Evolutionary conservation across 139 green algal species (phyloP).

Genomic region (Picochlorum sp.): DNA sequence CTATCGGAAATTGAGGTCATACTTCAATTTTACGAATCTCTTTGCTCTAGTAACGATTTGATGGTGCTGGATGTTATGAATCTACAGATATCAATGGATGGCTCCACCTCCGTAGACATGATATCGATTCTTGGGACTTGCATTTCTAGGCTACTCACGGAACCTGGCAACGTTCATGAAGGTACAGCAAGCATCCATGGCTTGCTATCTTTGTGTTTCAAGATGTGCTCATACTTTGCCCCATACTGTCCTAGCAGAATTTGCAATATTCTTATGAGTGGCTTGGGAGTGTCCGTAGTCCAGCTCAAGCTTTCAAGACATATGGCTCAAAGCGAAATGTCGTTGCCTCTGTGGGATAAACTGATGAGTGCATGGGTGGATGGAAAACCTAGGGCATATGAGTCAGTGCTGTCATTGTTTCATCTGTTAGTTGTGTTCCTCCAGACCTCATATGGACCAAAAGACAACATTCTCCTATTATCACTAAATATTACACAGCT

Average conservation of each 20-base stretch:
- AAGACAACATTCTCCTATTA: background rate
- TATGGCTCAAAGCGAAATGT: background rate
- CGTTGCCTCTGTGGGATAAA: too few relatives aligned
- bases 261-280: background rate
- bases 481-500: background rate
- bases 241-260: background rate
- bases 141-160: background rate
- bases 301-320: background rate
- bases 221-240: constrained; percentile 5
- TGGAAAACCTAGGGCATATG: too few relatives aligned
- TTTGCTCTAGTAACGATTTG: background rate
- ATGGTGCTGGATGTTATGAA: background rate
- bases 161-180: too few relatives aligned
- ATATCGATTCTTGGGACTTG: background rate
- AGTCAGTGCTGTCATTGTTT: too few relatives aligned
- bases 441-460: too few relatives aligned
- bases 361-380: too few relatives aligned
- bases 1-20: background rate
- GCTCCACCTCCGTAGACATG: background rate
- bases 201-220: background rate
- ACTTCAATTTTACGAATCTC: background rate
- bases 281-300: background rate
- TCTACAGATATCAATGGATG: background rate
- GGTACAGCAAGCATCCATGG: too few relatives aligned
- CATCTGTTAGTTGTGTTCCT: too few relatives aligned